Conservation (phyloP, 1,284 basidiomycete genomes). For the Lignosus rhinocerotis region DNA sequence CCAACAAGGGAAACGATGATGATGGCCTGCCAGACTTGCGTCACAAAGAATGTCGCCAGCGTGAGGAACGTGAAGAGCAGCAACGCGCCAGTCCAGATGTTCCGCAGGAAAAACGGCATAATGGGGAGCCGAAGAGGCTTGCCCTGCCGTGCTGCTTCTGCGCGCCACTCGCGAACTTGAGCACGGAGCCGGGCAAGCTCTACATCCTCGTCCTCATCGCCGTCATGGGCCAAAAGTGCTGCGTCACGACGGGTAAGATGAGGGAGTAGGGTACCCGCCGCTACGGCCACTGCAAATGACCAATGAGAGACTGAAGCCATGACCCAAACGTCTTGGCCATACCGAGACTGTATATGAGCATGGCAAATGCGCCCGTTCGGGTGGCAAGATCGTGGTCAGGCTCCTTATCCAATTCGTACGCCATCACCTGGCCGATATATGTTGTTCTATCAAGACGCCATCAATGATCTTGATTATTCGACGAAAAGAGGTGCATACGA, state of each 20-base stretch:
- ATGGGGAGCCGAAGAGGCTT: slow-evolving; percentile 73
- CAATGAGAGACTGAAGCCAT: background rate
- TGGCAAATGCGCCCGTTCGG: slow-evolving; percentile 83
- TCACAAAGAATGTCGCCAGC: slow-evolving; percentile 82
- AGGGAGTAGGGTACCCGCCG: slow-evolving; percentile 82
- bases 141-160: slow-evolving; percentile 75
- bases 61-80: slow-evolving; percentile 78
- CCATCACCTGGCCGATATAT: slow-evolving; percentile 91
- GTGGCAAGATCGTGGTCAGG: slow-evolving; percentile 83
- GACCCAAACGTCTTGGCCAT: slow-evolving; percentile 20
- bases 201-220: slow-evolving; percentile 70
- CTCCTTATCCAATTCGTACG: slow-evolving; percentile 67
- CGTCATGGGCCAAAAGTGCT: slow-evolving; percentile 69
- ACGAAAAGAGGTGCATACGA: slow-evolving; percentile 48
- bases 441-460: slow-evolving; percentile 60
- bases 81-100: slow-evolving; percentile 89
- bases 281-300: slow-evolving; percentile 68
- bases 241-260: slow-evolving; percentile 79
- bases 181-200: slow-evolving; percentile 68
- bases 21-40: slow-evolving; percentile 78
- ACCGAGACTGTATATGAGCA: slow-evolving; percentile 91
- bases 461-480: slow-evolving; percentile 3
- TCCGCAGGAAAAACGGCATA: slow-evolving; percentile 86
- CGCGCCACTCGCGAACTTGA: slow-evolving; percentile 80
- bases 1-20: slow-evolving; percentile 82